phyloP scores from a whole-genome alignment of 192 early-diverging fungal species.

The Podila verticillata region DNA sequence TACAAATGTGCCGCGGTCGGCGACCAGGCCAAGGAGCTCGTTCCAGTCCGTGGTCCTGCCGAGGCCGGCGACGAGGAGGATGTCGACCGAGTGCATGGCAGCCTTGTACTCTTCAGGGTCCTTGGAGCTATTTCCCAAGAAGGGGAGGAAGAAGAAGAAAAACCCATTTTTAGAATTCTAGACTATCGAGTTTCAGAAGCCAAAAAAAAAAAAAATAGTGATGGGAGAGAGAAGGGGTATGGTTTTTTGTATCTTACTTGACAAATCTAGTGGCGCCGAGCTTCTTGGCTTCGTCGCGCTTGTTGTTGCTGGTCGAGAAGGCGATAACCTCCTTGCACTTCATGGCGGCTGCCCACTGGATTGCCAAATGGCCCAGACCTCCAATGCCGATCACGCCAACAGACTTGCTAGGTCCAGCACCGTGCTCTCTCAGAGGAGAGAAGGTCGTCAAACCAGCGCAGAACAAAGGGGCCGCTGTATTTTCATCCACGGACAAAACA shows the following conservation, averaged over 20 bases:
- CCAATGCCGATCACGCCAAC: conserved; percentile 78
- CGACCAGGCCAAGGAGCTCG: conserved; percentile 57
- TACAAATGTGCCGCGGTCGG: conserved; percentile 70
- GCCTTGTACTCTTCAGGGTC: conserved; percentile 30
- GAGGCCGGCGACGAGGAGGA: conserved; percentile 43
- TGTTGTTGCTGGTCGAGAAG: conserved; percentile 62
- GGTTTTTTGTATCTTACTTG: conserved; percentile 1
- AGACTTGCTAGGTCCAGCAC: conserved; percentile 53
- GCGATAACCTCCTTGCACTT: conserved; percentile 63
- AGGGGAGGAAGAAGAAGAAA: no score
- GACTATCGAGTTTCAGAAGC: no score
- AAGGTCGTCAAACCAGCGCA: conserved; percentile 88
- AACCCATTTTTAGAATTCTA: no score
- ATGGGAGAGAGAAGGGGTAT: no score
- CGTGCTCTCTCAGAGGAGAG: conserved; percentile 58
- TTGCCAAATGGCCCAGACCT: conserved; percentile 74
- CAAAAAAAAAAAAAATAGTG: no score
- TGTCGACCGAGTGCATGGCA: conserved; percentile 32
- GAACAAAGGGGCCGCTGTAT: conserved; percentile 78
- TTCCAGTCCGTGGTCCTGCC: conserved; percentile 55
- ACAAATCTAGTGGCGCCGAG: conserved; percentile 70
- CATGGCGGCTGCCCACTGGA: conserved; percentile 70
- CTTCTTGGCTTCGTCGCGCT: conserved; percentile 62
- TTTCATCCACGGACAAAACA: no score
- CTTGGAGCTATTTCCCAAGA: conserved; percentile 23